Conservation (phyloP, 2,329 filamentous ascomycete genomes). For the Rhinocladiella mackenziei region DNA sequence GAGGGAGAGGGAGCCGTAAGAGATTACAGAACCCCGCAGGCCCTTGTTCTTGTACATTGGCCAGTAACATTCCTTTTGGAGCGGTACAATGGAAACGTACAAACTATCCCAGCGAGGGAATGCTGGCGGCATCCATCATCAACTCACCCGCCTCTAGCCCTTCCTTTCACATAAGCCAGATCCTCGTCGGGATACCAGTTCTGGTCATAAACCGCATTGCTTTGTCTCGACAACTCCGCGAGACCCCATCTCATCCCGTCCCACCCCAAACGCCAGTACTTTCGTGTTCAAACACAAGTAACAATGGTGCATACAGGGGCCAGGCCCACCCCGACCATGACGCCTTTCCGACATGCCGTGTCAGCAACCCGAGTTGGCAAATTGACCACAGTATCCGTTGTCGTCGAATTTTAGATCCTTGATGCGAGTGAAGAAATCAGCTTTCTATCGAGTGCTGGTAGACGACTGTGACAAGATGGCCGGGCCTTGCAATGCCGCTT, state of each 20-base stretch:
- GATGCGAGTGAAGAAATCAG: background rate
- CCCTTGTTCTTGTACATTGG: too few species aligned
- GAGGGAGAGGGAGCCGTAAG: too few species aligned
- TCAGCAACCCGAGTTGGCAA: background rate
- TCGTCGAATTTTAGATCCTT: background rate
- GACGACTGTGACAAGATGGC: slow-evolving; percentile 22
- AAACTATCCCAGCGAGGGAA: too few species aligned
- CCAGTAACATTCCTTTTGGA: too few species aligned
- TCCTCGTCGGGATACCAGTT: background rate
- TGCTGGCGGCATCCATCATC: too few species aligned
- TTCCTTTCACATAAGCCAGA: background rate
- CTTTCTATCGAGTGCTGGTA: slow-evolving; percentile 13
- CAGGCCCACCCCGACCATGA: background rate
- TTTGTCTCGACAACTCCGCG: background rate
- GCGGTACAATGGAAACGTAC: too few species aligned
- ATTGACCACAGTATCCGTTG: too few species aligned
- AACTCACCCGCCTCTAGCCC: background rate
- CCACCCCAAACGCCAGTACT: slow-evolving; percentile 1
- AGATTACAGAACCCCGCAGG: too few species aligned
- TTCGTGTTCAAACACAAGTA: slow-evolving; percentile 1
- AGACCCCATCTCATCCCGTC: too few species aligned
- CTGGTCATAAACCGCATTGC: background rate
- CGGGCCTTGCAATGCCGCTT: slow-evolving; percentile 25
- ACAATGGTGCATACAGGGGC: too few species aligned
- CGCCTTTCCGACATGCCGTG: background rate